Conservation (phyloP, 2,329 filamentous ascomycete species). For the Fusarium protoensiforme region DNA sequence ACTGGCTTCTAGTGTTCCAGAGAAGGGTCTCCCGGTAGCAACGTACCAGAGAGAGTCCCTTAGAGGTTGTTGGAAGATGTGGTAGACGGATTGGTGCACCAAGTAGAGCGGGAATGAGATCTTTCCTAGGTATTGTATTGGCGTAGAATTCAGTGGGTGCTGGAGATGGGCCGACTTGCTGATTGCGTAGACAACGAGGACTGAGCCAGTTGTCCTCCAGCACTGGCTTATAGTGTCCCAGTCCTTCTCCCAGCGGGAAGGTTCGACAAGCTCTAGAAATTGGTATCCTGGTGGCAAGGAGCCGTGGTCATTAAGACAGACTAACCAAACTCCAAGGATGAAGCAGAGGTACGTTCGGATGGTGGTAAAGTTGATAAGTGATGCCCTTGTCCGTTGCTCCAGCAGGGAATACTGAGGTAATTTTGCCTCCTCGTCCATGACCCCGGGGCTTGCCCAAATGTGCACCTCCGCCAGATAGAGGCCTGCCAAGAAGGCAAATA, state of each 20-base stretch:
- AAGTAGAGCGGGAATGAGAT: constrained; percentile 19
- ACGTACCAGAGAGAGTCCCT: constrained; percentile 9
- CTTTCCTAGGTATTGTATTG: constrained; percentile 19
- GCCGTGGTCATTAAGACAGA: constrained; percentile 18
- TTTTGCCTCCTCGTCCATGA: background rate
- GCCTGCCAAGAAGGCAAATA: constrained; percentile 13
- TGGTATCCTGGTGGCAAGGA: constrained; percentile 15
- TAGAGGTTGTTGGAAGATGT: constrained; percentile 11
- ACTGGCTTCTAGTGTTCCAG: constrained; percentile 5
- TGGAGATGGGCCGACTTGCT: constrained; percentile 12
- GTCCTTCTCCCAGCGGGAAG: constrained; percentile 15
- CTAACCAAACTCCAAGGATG: constrained; percentile 14
- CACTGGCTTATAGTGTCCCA: constrained; percentile 13
- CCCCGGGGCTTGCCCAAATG: background rate
- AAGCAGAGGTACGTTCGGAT: constrained; percentile 5
- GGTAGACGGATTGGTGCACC: constrained; percentile 22
- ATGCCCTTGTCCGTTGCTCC: background rate
- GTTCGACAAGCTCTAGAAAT: constrained; percentile 8
- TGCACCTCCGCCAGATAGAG: constrained; percentile 21
- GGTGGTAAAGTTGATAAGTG: background rate
- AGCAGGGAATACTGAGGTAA: background rate
- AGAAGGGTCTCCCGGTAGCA: constrained; percentile 3
- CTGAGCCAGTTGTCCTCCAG: constrained; percentile 22
- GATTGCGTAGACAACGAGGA: constrained; percentile 17
- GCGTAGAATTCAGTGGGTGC: constrained; percentile 7